A percentile compares a stretch with the other conserved stretches of the same genome.
phyloP scores from a whole-genome alignment of 2,329 filamentous ascomycete species.

The Dactylellina sp. region DNA sequence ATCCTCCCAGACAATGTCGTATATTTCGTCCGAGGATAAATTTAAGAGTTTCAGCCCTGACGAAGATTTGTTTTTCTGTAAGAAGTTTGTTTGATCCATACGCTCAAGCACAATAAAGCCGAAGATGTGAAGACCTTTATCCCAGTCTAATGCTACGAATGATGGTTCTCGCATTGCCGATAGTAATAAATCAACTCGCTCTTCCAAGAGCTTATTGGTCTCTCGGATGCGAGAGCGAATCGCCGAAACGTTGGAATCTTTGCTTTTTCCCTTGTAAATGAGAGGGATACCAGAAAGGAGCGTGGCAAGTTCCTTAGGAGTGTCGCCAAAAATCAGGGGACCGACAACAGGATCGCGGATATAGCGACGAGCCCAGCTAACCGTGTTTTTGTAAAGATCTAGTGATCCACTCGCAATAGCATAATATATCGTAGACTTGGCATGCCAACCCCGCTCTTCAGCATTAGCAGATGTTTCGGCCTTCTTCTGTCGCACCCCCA shows the following conservation, averaged over 20 bases:
- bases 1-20: constrained; percentile 2
- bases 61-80: not conserved
- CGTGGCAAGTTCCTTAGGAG: not conserved
- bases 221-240: not conserved
- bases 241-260: not conserved
- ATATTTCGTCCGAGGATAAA: not conserved
- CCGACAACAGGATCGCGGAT: constrained; percentile 1
- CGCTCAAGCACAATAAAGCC: not conserved
- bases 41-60: not conserved
- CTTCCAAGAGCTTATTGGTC: constrained; percentile 1
- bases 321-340: not conserved
- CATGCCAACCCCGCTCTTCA: not conserved
- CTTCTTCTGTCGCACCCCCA: not conserved
- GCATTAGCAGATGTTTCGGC: not conserved
- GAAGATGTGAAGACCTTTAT: not conserved
- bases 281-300: constrained; percentile 5
- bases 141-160: not conserved
- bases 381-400: not conserved
- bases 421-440: constrained; percentile 6
- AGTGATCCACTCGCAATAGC: constrained; percentile 15
- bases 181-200: not conserved
- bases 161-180: constrained; percentile 2
- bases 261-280: too few relatives aligned
- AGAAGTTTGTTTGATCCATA: not conserved
- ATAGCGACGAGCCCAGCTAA: constrained; percentile 21